Evolutionary conservation across 768 basidiomycete species (phyloP), one percentile per base, ranked within the genome.

Genomic region (Pleurotus sapidus): DNA sequence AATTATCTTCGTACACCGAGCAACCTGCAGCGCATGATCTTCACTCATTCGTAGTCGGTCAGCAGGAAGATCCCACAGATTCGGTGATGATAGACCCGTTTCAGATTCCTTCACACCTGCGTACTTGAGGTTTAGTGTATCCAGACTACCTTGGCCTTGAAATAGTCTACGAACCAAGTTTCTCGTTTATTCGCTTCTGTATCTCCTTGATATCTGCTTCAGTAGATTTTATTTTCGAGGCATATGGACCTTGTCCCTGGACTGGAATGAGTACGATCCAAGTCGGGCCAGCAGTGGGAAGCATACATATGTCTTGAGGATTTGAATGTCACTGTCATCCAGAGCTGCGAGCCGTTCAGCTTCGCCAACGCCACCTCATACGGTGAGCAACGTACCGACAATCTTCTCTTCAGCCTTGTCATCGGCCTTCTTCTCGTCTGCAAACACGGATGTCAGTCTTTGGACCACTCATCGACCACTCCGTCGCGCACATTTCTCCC

Each of bases 201-300:
- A 97, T 88, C 47, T 96, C 93, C 66, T 94, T 95, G 63, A 98
- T 93, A 68, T 98, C 97, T 50, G 79, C 74, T 64, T 98, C 96
- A 3, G 88, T 89, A 70, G 88, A 84, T 79, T 95, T 97, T 49
- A 98, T 78, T 61, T 88, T 85, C 27, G 80, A 75, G 0, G 95
- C 95, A 68, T 99, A 99, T 56, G 97, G 95, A 57, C 97, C 97
- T 91, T 98, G 96, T 55, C 97, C 96, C 95, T 98, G 68, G 20
- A 57, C 42, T 50, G 15, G 46, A 55, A 39, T 48, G 49, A 46
- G 56, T 15, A 43, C 40, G 48, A 54, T 25, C 9, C 27, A 37
- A n/a, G 23, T 24, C 17, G 39, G 4, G 37, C 18, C 5, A 30
- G 45, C 53, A 49, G 45, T 34, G 51, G 53, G 7, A 37, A 24